Percentiles rank a stretch among this genome's conserved stretches.
phyloP scores from a whole-genome alignment of 345 rosid genomes.

The Gossypium anomalum region DNA sequence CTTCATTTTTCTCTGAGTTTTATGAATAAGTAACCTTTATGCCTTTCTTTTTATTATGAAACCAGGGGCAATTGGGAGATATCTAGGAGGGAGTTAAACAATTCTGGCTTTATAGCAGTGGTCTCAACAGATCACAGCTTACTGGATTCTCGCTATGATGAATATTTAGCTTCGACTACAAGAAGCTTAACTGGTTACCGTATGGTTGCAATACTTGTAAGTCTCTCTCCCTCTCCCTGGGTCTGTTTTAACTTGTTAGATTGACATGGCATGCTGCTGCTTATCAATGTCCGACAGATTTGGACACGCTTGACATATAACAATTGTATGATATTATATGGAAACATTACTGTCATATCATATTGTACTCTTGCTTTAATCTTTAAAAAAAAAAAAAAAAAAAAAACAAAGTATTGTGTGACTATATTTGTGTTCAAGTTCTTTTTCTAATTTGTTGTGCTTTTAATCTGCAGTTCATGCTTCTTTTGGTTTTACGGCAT shows the following conservation, averaged over 20 bases:
- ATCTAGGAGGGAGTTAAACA: slow-evolving; percentile 45
- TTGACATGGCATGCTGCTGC: background rate
- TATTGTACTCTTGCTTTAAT: too few species aligned
- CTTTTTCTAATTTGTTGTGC: background rate
- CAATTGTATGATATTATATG: too few species aligned
- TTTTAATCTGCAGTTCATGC: slow-evolving; percentile 60
- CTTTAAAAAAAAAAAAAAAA: too few species aligned
- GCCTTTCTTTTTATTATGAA: background rate
- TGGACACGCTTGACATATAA: background rate
- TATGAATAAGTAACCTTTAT: background rate
- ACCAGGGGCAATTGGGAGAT: slow-evolving; percentile 76
- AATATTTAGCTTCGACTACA: slow-evolving; percentile 44
- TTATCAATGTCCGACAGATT: background rate
- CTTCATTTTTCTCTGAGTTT: background rate
- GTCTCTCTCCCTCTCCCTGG: slow-evolving; percentile 7
- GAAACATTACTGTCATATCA: too few species aligned
- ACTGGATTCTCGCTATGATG: slow-evolving; percentile 38
- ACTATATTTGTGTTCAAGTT: background rate
- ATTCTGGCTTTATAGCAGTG: slow-evolving; percentile 56
- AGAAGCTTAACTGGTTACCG: slow-evolving; percentile 60
- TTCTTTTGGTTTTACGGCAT: slow-evolving; percentile 72
- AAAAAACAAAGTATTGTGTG: background rate
- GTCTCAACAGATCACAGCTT: slow-evolving; percentile 59
- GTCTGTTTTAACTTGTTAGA: background rate
- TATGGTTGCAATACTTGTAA: slow-evolving; percentile 57